Percentiles rank a stretch among this genome's conserved stretches.
Conservation (phyloP, 495 filamentous ascomycete genomes). For the Durotheca rogersii region DNA sequence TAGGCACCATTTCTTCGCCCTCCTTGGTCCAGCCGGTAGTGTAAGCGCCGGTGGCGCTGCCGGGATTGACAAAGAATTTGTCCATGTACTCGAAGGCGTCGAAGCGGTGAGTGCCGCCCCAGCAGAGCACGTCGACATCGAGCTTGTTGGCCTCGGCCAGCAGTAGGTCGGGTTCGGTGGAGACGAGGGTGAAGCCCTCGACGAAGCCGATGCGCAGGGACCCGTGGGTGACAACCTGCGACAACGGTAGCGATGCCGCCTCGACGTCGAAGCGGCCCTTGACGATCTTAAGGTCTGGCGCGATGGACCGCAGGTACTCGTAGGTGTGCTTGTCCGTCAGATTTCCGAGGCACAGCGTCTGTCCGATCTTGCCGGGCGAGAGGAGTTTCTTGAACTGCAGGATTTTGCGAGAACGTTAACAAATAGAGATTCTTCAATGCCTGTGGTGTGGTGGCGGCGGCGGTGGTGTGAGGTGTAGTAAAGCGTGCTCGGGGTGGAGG, state of each 20-base stretch:
- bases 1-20: constrained; percentile 81
- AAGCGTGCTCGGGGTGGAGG: too few species aligned
- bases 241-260: constrained; percentile 83
- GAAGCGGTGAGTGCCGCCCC: constrained; percentile 96
- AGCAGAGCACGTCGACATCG: constrained; percentile 95
- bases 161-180: constrained; percentile 85
- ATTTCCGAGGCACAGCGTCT: constrained; percentile 96
- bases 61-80: constrained; percentile 97
- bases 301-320: constrained; percentile 87
- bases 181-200: constrained; percentile 93
- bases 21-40: constrained; percentile 58
- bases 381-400: constrained; percentile 95
- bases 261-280: constrained; percentile 93
- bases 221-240: constrained; percentile 93
- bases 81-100: constrained; percentile 99
- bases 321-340: constrained; percentile 92
- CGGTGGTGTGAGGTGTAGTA: too few species aligned
- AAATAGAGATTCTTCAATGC: too few species aligned
- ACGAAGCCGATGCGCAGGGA: constrained; percentile 92
- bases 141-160: constrained; percentile 92
- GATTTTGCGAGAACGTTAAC: constrained; percentile 5
- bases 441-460: too few species aligned
- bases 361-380: constrained; percentile 94
- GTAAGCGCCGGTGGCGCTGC: constrained; percentile 87
- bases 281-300: constrained; percentile 93